phyloP scores from a whole-genome alignment of 805 yeast species.

The Teunomyces lycoperdinae region DNA sequence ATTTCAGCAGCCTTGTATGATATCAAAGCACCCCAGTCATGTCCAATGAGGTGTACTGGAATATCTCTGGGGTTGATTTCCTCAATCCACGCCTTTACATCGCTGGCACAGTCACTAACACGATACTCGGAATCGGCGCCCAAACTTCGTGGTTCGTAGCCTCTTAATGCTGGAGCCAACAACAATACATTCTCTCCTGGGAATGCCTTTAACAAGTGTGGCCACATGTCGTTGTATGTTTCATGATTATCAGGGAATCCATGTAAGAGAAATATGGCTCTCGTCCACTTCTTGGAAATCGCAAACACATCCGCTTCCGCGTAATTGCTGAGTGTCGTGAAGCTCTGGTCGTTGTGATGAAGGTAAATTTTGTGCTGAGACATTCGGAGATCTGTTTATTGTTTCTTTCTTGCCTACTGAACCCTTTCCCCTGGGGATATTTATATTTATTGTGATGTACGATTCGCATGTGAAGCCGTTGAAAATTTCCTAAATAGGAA shows the following conservation, averaged over 20 bases:
- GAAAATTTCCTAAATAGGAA: neutral
- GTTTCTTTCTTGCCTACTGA: neutral
- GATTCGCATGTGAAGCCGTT: neutral
- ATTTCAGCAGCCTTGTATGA: constrained; percentile 32
- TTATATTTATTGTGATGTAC: neutral
- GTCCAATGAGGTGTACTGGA: constrained; percentile 40
- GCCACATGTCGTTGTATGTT: constrained; percentile 23
- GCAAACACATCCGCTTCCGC: constrained; percentile 15
- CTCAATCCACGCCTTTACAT: constrained; percentile 32
- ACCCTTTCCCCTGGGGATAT: neutral
- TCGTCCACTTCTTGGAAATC: constrained; percentile 5
- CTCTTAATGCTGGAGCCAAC: constrained; percentile 36
- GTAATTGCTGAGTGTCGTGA: constrained; percentile 19
- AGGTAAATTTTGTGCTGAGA: constrained; percentile 2
- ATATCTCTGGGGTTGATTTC: constrained; percentile 14
- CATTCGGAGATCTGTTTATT: neutral
- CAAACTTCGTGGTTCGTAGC: constrained; percentile 35
- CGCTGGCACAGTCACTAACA: constrained; percentile 30
- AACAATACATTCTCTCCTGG: constrained; percentile 18
- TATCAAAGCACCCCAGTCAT: constrained; percentile 45
- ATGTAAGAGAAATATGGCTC: constrained; percentile 10
- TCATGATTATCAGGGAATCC: constrained; percentile 37
- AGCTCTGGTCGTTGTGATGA: constrained; percentile 14
- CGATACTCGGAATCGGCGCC: constrained; percentile 23
- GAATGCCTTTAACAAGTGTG: constrained; percentile 17